A percentile compares a stretch with the other conserved stretches of the same genome.
Conservation (phyloP, 805 yeast genomes). For the Sporopachydermia quercuum region DNA sequence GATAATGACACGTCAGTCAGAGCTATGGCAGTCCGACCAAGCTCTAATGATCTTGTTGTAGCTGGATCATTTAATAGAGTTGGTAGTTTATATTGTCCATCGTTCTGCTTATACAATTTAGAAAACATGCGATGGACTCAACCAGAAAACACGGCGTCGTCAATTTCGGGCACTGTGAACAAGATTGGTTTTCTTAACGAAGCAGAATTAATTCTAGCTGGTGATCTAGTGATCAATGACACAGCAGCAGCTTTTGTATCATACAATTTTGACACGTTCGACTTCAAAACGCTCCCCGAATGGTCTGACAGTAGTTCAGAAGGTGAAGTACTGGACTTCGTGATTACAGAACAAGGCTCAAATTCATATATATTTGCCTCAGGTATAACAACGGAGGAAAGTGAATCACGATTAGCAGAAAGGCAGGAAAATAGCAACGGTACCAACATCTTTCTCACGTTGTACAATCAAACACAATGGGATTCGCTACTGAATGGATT, state of each 20-base stretch:
- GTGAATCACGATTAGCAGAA: conserved; percentile 1
- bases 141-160: conserved; percentile 12
- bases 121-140: conserved; percentile 39
- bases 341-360: conserved; percentile 9
- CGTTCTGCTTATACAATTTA: conserved; percentile 53
- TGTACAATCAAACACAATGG: conserved; percentile 12
- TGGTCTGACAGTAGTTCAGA: neutral
- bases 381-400: conserved; percentile 7
- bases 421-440: conserved; percentile 4
- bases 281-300: neutral
- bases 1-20: conserved; percentile 27
- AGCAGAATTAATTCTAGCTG: conserved; percentile 28
- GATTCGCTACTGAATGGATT: conserved; percentile 6
- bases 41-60: conserved; percentile 34
- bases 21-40: conserved; percentile 23
- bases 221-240: conserved; percentile 34
- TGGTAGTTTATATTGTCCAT: conserved; percentile 40
- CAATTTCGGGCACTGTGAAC: conserved; percentile 36
- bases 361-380: conserved; percentile 9
- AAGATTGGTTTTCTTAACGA: conserved; percentile 33
- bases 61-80: conserved; percentile 61
- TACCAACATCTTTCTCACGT: conserved; percentile 7
- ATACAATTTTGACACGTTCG: conserved; percentile 32
- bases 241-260: conserved; percentile 29
- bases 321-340: conserved; percentile 13